Evolutionary conservation across 345 rosid species (phyloP), one percentile per base, ranked within the genome.

Genomic region (Lenwebbia sp.): DNA sequence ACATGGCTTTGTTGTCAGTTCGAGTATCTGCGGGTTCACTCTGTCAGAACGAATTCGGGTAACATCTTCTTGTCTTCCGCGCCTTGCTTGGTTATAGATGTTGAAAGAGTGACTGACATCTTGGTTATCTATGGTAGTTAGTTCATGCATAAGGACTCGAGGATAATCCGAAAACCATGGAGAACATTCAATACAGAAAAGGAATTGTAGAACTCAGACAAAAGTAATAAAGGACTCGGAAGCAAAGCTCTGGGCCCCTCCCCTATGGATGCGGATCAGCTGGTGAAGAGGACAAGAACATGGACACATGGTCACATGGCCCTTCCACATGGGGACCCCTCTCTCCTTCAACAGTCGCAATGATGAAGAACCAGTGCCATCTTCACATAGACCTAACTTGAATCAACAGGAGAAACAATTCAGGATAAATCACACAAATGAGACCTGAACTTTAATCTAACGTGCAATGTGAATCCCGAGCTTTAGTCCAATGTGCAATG

Each of bases 271-370:
- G 87, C 26, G 88, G 78, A 25, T 37, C 78, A 37, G 78, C 47
- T 19, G 5, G 26, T 4, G 82, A 87, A 83, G 83, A 89, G 53
- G 89, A 88, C 89, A 84, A 87, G 83, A 86, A 89, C 90, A 90
- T 82, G 4, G 58, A 86, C 90, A 91, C 92, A 86, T 93, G 91
- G 65, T 82, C 95, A 93, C 95, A 91, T 93, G 95, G 95, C 92
- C 82, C 88, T 56, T 30, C 91, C 95, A 91, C 93, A 91, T 93
- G 94, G 78, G 54, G 82, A 75, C 54, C 60, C 54, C 54, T 23
- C 49, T 51, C 49, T 41, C 28, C 85, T 49, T 23, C 84, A n/a
- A 41, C 56, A 49, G 56, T 44, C 60, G 30, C 84, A 86, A 83
- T 84, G 89, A 89, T 88, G 86, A 55, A 33, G 74, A 30, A 84